Evolutionary conservation across 345 rosid genomes (phyloP).

Genomic region (Microcos paniculata): DNA sequence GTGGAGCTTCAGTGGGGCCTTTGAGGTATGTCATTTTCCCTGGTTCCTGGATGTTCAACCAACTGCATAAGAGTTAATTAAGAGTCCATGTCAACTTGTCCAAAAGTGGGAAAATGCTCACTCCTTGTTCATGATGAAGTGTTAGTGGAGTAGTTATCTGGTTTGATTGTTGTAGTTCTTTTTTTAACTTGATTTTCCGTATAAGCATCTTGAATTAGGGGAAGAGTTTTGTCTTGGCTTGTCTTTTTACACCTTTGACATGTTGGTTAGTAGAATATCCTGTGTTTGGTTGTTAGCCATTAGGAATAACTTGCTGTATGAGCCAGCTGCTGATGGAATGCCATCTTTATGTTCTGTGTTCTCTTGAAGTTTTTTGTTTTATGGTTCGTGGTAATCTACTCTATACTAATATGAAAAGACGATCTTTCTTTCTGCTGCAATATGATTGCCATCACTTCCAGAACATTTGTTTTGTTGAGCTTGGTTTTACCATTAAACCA

Average conservation of each 20-base stretch:
- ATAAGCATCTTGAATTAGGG: not conserved
- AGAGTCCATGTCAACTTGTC: not conserved
- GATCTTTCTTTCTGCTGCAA: not conserved
- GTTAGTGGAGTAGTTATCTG: not conserved
- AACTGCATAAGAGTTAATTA: not conserved
- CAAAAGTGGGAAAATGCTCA: not conserved
- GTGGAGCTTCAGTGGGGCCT: constrained; percentile 98
- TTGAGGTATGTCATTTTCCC: constrained; percentile 58
- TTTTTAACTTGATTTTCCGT: not conserved
- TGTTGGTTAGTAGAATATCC: not conserved
- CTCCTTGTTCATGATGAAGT: not conserved
- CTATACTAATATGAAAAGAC: not conserved
- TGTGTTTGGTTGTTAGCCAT: too few relatives aligned
- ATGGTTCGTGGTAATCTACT: not conserved
- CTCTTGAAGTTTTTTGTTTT: not conserved
- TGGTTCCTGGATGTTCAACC: not conserved
- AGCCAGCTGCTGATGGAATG: not conserved
- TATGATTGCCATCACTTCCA: not conserved
- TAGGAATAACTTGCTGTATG: not conserved
- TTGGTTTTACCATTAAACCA: not conserved
- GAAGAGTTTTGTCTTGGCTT: not conserved
- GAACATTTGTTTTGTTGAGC: not conserved
- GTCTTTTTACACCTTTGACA: not conserved
- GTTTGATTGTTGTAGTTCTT: not conserved
- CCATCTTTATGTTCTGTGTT: not conserved